Conservation (phyloP, 257 asterid species). For the Lavandula angustifolia region DNA sequence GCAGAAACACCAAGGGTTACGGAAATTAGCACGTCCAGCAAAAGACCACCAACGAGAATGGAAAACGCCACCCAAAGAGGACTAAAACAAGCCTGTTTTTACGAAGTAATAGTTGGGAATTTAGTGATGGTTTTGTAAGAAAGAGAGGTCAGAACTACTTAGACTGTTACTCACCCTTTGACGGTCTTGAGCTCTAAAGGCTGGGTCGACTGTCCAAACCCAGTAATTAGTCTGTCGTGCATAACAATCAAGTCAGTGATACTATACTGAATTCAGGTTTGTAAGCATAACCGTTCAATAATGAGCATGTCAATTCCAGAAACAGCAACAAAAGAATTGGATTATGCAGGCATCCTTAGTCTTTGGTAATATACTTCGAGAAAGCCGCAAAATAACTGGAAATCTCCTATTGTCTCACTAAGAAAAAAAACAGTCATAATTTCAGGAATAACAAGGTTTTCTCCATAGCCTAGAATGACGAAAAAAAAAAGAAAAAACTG, state of each 20-base stretch:
- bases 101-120: slow-evolving; percentile 20
- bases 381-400: background rate
- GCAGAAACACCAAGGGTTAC: slow-evolving; percentile 77
- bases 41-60: slow-evolving; percentile 73
- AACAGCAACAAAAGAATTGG: slow-evolving; percentile 13
- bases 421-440: background rate
- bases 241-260: slow-evolving; percentile 25
- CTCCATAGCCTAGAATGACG: slow-evolving; percentile 20
- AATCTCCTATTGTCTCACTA: slow-evolving; percentile 1
- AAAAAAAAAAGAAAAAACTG: slow-evolving; percentile 10
- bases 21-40: slow-evolving; percentile 74
- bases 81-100: slow-evolving; percentile 64
- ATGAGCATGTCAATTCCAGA: slow-evolving; percentile 6
- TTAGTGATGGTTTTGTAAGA: slow-evolving; percentile 16
- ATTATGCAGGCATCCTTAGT: slow-evolving; percentile 17
- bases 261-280: slow-evolving; percentile 3
- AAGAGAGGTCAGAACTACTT: slow-evolving; percentile 22
- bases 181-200: slow-evolving; percentile 50
- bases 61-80: slow-evolving; percentile 85
- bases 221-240: slow-evolving; percentile 59
- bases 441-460: slow-evolving; percentile 16
- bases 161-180: slow-evolving; percentile 49
- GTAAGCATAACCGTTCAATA: slow-evolving; percentile 9
- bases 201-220: slow-evolving; percentile 76
- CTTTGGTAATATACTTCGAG: background rate